A percentile compares a stretch with the other conserved stretches of the same genome.
Evolutionary conservation across 2,329 filamentous ascomycete genomes (phyloP).

Genomic region (Ophiosphaerella herpotricha): DNA sequence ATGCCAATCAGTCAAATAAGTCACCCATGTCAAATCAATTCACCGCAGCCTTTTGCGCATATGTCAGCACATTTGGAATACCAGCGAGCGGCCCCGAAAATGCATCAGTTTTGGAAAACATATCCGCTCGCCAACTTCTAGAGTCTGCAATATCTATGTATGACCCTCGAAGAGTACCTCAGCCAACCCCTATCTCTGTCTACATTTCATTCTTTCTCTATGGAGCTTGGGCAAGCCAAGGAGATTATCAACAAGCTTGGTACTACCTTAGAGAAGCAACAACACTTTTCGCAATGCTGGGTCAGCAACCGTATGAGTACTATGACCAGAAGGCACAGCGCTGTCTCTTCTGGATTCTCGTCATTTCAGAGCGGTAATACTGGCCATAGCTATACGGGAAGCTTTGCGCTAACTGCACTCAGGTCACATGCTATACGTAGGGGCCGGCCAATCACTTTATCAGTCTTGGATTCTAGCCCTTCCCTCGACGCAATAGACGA

Average conservation of each 20-base stretch:
- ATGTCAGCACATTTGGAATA: conserved; percentile 36
- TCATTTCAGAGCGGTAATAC: conserved; percentile 32
- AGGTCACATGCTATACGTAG: conserved; percentile 73
- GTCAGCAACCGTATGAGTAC: conserved; percentile 9
- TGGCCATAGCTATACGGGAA: neutral
- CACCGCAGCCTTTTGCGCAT: conserved; percentile 45
- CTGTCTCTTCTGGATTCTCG: conserved; percentile 30
- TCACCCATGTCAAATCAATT: conserved; percentile 36
- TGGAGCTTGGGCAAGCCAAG: conserved; percentile 71
- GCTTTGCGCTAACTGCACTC: conserved; percentile 22
- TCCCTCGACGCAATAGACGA: conserved; percentile 65
- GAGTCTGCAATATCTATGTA: conserved; percentile 30
- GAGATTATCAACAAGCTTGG: conserved; percentile 78
- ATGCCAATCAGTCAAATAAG: conserved; percentile 21
- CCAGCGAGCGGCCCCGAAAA: conserved; percentile 7
- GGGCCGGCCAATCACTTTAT: conserved; percentile 70
- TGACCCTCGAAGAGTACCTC: conserved; percentile 20
- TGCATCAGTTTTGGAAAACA: neutral
- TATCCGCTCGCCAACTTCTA: conserved; percentile 22
- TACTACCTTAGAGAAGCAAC: conserved; percentile 77
- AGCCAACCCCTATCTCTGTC: conserved; percentile 44
- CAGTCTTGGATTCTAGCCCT: conserved; percentile 70
- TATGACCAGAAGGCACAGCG: conserved; percentile 14
- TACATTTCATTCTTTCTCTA: conserved; percentile 82
- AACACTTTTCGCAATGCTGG: conserved; percentile 57